Conservation (phyloP, 352 stramenopile species). For the Phytophthora kernoviae region DNA sequence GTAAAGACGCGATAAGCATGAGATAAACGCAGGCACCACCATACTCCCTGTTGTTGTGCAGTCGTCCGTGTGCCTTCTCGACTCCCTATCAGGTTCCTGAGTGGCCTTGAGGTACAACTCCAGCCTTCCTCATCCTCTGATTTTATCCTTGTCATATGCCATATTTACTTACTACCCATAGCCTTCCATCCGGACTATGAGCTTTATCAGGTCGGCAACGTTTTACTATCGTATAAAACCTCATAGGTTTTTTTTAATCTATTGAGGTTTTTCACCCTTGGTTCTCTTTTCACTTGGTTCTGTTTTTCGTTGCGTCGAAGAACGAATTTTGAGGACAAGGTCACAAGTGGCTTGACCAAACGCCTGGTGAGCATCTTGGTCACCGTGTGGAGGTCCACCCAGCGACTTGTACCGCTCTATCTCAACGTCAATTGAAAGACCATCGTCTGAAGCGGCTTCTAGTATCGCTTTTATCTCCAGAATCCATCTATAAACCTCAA, state of each 20-base stretch:
- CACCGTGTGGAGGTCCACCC: slow-evolving; percentile 15
- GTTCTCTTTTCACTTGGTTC: too few species aligned
- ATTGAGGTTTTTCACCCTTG: neutral
- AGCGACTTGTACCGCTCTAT: slow-evolving; percentile 7
- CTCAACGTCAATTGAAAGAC: neutral
- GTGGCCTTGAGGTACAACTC: too few species aligned
- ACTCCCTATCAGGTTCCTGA: too few species aligned
- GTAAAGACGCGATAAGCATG: too few species aligned
- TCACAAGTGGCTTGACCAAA: slow-evolving; percentile 19
- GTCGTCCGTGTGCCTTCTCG: too few species aligned
- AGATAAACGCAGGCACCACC: too few species aligned
- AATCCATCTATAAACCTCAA: neutral
- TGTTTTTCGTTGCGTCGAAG: slow-evolving; percentile 40
- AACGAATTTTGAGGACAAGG: slow-evolving; percentile 32
- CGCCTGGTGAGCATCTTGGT: slow-evolving; percentile 21
- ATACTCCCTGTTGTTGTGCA: too few species aligned
- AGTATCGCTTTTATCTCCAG: neutral
- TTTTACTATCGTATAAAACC: slow-evolving; percentile 4
- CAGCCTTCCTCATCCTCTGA: too few species aligned
- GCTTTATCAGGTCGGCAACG: neutral
- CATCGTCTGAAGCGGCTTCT: neutral
- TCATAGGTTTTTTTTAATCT: slow-evolving; percentile 1
- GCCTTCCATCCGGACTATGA: too few species aligned
- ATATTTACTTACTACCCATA: too few species aligned
- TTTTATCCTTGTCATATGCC: too few species aligned